Base-by-base conservation (phyloP, 2,329 filamentous ascomycete species). In the Cladosporium colombiae region DNA sequence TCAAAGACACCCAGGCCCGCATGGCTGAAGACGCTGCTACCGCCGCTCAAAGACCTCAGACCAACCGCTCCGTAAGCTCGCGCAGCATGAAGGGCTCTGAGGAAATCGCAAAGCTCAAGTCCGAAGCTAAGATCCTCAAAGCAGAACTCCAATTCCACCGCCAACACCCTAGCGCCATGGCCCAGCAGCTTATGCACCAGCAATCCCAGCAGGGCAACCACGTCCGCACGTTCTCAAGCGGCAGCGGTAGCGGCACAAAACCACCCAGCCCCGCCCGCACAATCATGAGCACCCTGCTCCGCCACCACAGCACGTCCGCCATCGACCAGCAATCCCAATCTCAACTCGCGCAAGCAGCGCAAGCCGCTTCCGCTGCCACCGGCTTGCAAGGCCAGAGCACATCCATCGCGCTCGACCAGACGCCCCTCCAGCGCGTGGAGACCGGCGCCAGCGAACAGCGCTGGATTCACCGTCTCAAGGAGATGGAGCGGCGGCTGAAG, bases 401-500 rank as follows among this genome's bases (percentile, higher is more conserved):
- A 83, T 35, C 85, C 82, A 25, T 85, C 82, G 67, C 75, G 0
- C 70, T 73, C 7, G 61, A 63, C 35, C 50, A 44, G 10, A 31
- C 61, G 29, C 71, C 60, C 65, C 67, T 75, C 8, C 77, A 78
- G 5, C 80, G 52, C 16, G 52, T 55, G 52, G 52, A 55, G 10
- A 55, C 52, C 5, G 27, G 27, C 18, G 31, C 18, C 7, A 83
- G 82, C 46, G 90, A 94, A 71, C 89, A 91, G 70, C 87, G 90
- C 70, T 97, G 92, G 92, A 88, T 96, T 69, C 86, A 96, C 69
- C 83, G 95, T 7, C 83, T 98, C 37, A 88, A 92, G 65, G 93
- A 98, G 75, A 82, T 98, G 71, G 95, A 99, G 81, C 86, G 89
- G 70, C 88, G 96, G 71, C 83, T 99, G 21, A 96, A 97, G 77